Conservation (phyloP, 768 basidiomycete species). For the Xerocomellus dryophilus region DNA sequence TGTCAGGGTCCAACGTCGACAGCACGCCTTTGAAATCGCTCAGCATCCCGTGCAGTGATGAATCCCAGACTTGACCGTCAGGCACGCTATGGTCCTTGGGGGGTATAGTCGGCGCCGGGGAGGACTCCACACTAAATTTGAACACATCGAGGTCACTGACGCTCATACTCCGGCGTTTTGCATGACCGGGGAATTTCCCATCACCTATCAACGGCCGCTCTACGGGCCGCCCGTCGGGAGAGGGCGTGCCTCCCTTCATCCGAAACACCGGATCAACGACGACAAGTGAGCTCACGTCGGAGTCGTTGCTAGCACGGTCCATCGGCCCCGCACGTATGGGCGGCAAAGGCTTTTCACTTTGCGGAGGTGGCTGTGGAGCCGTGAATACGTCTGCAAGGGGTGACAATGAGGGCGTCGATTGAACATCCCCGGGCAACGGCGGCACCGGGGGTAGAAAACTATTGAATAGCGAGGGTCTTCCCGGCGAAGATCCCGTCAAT, state of each 20-base stretch:
- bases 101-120: constrained; percentile 37
- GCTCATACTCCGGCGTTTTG: constrained; percentile 71
- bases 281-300: constrained; percentile 56
- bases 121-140: constrained; percentile 38
- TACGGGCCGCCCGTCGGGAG: constrained; percentile 31
- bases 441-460: constrained; percentile 42
- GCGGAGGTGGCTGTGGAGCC: constrained; percentile 30
- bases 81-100: constrained; percentile 27
- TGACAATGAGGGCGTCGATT: constrained; percentile 38
- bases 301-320: constrained; percentile 38
- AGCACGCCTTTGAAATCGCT: constrained; percentile 73
- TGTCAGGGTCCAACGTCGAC: constrained; percentile 59
- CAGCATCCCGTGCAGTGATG: constrained; percentile 57
- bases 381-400: constrained; percentile 54
- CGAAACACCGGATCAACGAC: constrained; percentile 49
- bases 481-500: constrained; percentile 24
- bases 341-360: constrained; percentile 62
- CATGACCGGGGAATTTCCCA: constrained; percentile 29
- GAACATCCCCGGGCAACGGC: constrained; percentile 46
- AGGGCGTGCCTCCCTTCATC: constrained; percentile 33
- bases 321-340: constrained; percentile 44
- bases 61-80: constrained; percentile 39
- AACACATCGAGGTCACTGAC: constrained; percentile 62
- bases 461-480: constrained; percentile 33
- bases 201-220: constrained; percentile 25